Base-by-base conservation (phyloP, 148 eudicot species). In the Suaeda aralocaspica region DNA sequence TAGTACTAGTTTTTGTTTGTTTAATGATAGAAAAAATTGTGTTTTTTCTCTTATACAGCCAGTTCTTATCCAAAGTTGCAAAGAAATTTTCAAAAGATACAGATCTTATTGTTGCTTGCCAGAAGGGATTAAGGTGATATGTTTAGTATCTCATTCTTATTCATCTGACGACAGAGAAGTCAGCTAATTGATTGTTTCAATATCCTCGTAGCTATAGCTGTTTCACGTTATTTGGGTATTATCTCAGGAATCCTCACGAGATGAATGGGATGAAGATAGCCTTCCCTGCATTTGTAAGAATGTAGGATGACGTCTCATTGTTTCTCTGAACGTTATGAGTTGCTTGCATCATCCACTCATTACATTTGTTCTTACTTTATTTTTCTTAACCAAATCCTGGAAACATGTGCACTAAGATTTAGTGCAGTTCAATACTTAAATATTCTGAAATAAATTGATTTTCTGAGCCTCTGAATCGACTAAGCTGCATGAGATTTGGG, bases 81-180 rank as follows among this genome's bases (percentile, higher is more conserved):
- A 88, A 87, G 77, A 84, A 82, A 64, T 91, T 87, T 75, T 75
- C 92, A 15, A 76, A 87, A 75, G 97, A 94, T 61, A 77, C 91
- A 34, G 99, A 94, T 73, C 93, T 94, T 73, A 94, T 94, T 75
- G 89, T 94, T 75, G 93, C 96, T 24, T 94, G 97, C 76, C 97
- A 94, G 82, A 94, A 94, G 78, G 99, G 99, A 77, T 82, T 94
- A 74, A 94, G 97, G 96, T 89, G 74, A 74, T 45, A 19, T 28
- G 52, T 68, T 65, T 79, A 28, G 51, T 72, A 48, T 76, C 26
- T 62, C 15, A 33, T 52, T 50, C 30, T 22, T 49, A 7, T 48
- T 24, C 6, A 25, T 66, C n/a, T 31, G 56, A 69, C 30, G 31
- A 24, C 15, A 41, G 33, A 34, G 9, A 52, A 57, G 30, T 5